Evolutionary conservation across 2,329 filamentous ascomycete genomes (phyloP), one percentile per base, ranked within the genome.

Genomic region (Epichloe brachyelytri): DNA sequence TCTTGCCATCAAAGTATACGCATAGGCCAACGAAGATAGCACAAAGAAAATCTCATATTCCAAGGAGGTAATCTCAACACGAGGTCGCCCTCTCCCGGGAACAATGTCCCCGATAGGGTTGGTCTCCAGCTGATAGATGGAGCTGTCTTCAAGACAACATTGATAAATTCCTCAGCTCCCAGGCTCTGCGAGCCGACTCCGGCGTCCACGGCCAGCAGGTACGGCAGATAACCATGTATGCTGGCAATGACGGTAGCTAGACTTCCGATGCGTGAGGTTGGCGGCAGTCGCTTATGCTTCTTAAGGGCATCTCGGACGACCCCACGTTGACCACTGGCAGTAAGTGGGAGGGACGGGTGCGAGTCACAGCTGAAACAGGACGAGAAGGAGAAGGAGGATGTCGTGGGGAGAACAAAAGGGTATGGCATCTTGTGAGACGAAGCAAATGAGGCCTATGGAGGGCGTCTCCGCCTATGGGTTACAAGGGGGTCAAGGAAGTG

Each of bases 361-460:
- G 88, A 88, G 56, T 83, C 79, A 61, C 86, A 91, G 59, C 71
- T 78, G 67, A 95, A 84, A 67, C 76, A 85, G 38, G 83, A 75
- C 20, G 86, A 85, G 64, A 95, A 91, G 49, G 86, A 83, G 63
- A 95, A 84, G 50, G 85, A 80, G 36, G 89, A 95, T 5, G 91
- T 96, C 1, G 91, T 97, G 2, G 93, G 90, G 34, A 97, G 80
- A 11, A 79, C 71, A 62, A 95, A 96, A 12, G 86, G 85, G 64
- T 87, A 97, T 34, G 91, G 90, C 93, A 97, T 97, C 41, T 60
- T 70, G 41, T 2, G 43, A 17, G 30, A 20, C 17, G 36, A 30
- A 5, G 22, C 3, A 19, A 37, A 14, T 19, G n/a, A 19, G 37
- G 44, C 46, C 36, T 17, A 5, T 26, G 46, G 36, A 33, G 51